Conservation (phyloP, 179 eudicot genomes). For the Beta macrorhiza region DNA sequence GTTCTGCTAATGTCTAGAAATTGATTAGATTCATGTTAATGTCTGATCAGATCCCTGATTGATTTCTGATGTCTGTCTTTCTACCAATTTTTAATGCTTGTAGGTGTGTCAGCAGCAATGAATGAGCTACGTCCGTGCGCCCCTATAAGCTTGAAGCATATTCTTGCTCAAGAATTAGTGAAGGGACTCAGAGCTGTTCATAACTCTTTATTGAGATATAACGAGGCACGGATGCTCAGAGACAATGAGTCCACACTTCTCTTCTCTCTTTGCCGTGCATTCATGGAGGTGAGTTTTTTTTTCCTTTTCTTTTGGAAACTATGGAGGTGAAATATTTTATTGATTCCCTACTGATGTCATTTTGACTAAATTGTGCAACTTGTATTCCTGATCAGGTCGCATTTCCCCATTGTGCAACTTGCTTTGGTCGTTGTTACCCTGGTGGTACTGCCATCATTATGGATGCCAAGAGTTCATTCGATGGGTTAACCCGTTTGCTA, state of each 20-base stretch:
- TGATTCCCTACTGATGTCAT: neutral
- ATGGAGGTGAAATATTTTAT: too few species aligned
- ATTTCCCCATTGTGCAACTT: conserved; percentile 74
- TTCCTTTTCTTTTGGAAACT: too few species aligned
- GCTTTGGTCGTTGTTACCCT: conserved; percentile 94
- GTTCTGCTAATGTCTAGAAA: neutral
- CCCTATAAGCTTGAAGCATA: conserved; percentile 81
- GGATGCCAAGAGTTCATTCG: conserved; percentile 67
- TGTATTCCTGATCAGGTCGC: conserved; percentile 48
- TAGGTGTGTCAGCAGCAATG: conserved; percentile 95
- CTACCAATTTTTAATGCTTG: conserved; percentile 1
- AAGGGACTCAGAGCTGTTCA: conserved; percentile 84
- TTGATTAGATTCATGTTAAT: conserved; percentile 6
- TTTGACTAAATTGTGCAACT: neutral
- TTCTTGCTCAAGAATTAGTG: conserved; percentile 86
- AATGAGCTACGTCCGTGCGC: conserved; percentile 96
- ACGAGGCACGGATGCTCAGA: conserved; percentile 73
- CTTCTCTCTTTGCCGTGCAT: conserved; percentile 88
- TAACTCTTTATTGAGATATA: conserved; percentile 75
- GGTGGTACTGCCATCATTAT: conserved; percentile 66
- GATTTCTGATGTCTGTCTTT: conserved; percentile 14
- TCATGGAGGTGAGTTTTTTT: conserved; percentile 62
- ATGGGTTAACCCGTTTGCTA: conserved; percentile 63
- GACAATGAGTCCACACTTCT: conserved; percentile 83
- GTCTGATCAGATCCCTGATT: neutral